Base-by-base conservation (phyloP, 495 filamentous ascomycete genomes). In the Trichoderma virens region DNA sequence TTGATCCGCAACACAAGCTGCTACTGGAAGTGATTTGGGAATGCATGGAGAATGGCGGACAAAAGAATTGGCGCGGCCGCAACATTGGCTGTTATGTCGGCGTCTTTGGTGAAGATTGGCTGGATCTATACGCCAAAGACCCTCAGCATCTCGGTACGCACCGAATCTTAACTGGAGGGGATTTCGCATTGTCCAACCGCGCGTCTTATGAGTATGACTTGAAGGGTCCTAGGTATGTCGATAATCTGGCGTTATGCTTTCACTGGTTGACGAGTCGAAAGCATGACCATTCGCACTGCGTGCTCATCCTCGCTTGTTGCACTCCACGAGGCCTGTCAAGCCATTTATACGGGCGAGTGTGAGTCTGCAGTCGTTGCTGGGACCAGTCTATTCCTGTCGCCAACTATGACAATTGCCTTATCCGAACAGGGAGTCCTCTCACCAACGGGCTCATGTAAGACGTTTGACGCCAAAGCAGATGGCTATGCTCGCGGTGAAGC, bases 1-100 rank as follows among this genome's bases (percentile, higher is more conserved):
- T 80, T 16, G 84, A 86, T 64, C 85, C 85, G 0, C 80, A 86
- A 59, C 82, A 85, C 56, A 67, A 82, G 0, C 60, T 76, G 5
- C 56, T 86, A 0, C 69, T 86, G 1, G 82, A 86, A 64, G 76
- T 85, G 0, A 71, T 76, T 0, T 70, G 73, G 14, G 79, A 82
- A 63, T 74, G 71, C 20, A 66, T 82, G 25, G 80, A 82, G 60
- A 75, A 67, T 65, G 78, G 81, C 0, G 83, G 83, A 5, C 75
- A 81, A 60, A 70, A 67, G 0, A 41, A 70, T 32, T 84, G 71
- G 70, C 70, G 71, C 25, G 81, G 82, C 2, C 71, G 70, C 61
- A 60, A 69, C 8, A 75, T 82, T 4, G 82, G 82, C 0, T 73
- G 68, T 28, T 82, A 69, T 62, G 75, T 78, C 2, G 79, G 76